phyloP scores from a whole-genome alignment of 2,329 filamentous ascomycete genomes.

The Calonectria pteridis region DNA sequence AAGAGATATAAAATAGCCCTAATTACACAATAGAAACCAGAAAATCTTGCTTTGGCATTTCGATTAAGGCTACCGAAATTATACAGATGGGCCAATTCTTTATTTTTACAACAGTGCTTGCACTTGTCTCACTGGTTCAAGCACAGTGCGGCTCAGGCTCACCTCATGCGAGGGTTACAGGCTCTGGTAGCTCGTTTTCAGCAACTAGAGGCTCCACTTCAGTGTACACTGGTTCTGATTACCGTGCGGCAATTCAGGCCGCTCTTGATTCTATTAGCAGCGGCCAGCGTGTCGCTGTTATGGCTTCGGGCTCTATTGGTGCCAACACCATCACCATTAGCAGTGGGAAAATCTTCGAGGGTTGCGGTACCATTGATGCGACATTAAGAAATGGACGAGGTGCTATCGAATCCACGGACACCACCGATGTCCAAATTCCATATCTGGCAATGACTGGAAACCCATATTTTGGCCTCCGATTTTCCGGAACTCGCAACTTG shows the following conservation, averaged over 20 bases:
- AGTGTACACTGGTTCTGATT: slow-evolving; percentile 67
- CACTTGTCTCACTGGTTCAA: slow-evolving; percentile 52
- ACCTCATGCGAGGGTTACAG: slow-evolving; percentile 61
- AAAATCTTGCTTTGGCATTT: not conserved
- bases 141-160: slow-evolving; percentile 63
- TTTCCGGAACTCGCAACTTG: slow-evolving; percentile 64
- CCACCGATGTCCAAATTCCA: slow-evolving; percentile 63
- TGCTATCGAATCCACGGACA: slow-evolving; percentile 65
- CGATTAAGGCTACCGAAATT: not conserved
- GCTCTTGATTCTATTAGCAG: slow-evolving; percentile 64
- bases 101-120: slow-evolving; percentile 55
- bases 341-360: slow-evolving; percentile 69
- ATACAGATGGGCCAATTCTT: slow-evolving; percentile 52
- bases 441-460: slow-evolving; percentile 69
- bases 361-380: slow-evolving; percentile 67
- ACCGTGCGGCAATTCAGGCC: slow-evolving; percentile 65
- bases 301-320: slow-evolving; percentile 67
- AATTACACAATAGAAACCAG: not conserved
- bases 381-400: slow-evolving; percentile 58
- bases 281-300: slow-evolving; percentile 66
- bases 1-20: not conserved
- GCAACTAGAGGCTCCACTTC: slow-evolving; percentile 57
- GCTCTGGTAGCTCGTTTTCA: slow-evolving; percentile 58
- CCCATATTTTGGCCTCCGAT: slow-evolving; percentile 69
- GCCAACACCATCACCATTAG: slow-evolving; percentile 63